Conservation (phyloP, 2,329 filamentous ascomycete species). For the Apiospora saccharicola region DNA sequence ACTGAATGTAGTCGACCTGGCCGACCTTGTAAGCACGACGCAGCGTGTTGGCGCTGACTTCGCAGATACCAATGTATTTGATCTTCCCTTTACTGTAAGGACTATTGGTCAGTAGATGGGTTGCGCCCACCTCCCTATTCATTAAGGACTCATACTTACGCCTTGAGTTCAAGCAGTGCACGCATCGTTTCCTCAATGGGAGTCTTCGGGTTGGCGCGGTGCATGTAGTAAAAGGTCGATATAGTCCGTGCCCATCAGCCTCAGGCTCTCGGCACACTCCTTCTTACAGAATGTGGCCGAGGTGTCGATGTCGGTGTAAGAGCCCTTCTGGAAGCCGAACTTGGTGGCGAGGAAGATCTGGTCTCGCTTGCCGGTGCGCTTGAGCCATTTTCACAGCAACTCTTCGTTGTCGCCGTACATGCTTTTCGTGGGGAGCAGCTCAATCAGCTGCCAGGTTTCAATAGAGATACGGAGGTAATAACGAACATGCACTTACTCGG, state of each 20-base stretch:
- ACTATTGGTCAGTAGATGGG: not conserved
- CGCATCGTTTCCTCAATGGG: slow-evolving; percentile 59
- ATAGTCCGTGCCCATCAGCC: slow-evolving; percentile 55
- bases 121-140: not conserved
- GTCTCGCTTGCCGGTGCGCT: slow-evolving; percentile 45
- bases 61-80: slow-evolving; percentile 62
- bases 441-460: too few relatives aligned
- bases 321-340: slow-evolving; percentile 34
- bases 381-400: slow-evolving; percentile 53
- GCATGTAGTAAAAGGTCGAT: slow-evolving; percentile 63
- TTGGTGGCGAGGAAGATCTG: slow-evolving; percentile 53
- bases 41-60: slow-evolving; percentile 54
- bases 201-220: slow-evolving; percentile 55
- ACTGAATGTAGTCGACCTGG: slow-evolving; percentile 57
- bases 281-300: slow-evolving; percentile 40
- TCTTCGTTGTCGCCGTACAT: slow-evolving; percentile 53
- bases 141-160: slow-evolving; percentile 35
- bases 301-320: slow-evolving; percentile 32
- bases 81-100: slow-evolving; percentile 59
- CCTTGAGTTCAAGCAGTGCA: slow-evolving; percentile 56
- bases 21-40: slow-evolving; percentile 55
- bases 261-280: slow-evolving; percentile 46
- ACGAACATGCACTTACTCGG: not conserved
- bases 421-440: slow-evolving; percentile 26
- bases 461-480: too few relatives aligned